Evolutionary conservation across 306 rosid species (phyloP).

Genomic region (Cicer pinnatifidum): DNA sequence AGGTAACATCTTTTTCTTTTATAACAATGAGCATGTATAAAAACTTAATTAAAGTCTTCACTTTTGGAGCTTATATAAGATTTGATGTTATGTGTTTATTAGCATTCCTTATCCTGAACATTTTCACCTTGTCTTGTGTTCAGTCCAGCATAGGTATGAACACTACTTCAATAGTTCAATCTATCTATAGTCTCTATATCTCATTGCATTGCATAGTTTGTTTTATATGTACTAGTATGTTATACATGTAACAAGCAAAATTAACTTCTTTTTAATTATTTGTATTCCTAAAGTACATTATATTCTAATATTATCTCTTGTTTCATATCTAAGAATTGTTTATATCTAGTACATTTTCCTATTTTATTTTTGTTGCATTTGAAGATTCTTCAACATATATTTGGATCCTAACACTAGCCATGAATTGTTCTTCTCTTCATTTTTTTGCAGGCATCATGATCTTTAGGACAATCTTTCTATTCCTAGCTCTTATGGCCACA

Average conservation of each 20-base stretch:
- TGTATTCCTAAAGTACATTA: not conserved
- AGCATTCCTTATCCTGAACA: conserved; percentile 21
- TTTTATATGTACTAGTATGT: not conserved
- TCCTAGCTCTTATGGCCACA: conserved; percentile 51
- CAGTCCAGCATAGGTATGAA: conserved; percentile 31
- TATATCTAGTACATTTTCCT: not conserved
- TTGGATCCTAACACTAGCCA: conserved; percentile 28
- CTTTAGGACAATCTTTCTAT: conserved; percentile 43
- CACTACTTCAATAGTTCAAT: conserved; percentile 1
- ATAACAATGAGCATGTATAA: conserved; percentile 27
- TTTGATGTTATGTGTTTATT: conserved; percentile 27
- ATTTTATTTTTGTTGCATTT: conserved; percentile 5
- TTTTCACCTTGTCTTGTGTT: conserved; percentile 37
- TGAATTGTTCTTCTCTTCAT: conserved; percentile 13
- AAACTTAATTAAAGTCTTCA: not conserved
- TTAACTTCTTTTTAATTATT: conserved; percentile 9
- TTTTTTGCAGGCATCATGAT: conserved; percentile 55
- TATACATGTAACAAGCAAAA: conserved; percentile 6
- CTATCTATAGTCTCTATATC: not conserved
- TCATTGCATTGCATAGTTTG: conserved; percentile 32
- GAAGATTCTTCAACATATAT: conserved; percentile 19
- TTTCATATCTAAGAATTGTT: not conserved
- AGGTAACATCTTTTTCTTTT: conserved; percentile 41
- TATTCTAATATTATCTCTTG: not conserved
- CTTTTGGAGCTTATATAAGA: conserved; percentile 42